Evolutionary conservation across 306 rosid genomes (phyloP), one percentile per base, ranked within the genome.

Genomic region (Trichosanthes truncata): DNA sequence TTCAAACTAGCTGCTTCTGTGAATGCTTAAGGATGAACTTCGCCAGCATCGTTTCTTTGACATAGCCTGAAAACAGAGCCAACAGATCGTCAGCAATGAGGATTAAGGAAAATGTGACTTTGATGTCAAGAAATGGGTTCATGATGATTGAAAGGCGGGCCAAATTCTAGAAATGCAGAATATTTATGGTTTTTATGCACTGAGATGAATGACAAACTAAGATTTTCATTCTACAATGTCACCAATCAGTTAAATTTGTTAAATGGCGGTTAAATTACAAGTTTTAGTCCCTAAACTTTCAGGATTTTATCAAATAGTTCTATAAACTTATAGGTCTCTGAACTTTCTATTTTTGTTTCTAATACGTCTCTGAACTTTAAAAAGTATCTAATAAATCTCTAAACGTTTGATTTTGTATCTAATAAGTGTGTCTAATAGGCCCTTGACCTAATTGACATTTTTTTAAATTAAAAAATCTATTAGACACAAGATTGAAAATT

Each of bases 21-120:
- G 82, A 38, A 84, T 60, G 38, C 83, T 81, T 11, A 88, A 74
- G 11, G 91, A 86, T 36, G 82, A 63, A 80, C 83, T 85, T 36
- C 86, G 84, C 87, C 87, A 88, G 29, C 85, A 62, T 68, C 86
- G 77, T 76, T 84, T 84, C 84, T 84, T 86, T 11, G 85, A 80
- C 38, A 65, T 71, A 82, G 73, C 87, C 91, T 88, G 86, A 52
- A 80, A 63, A 63, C 13, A 55, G 13, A 62, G 46, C 59, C 53
- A 74, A 68, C 66, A 25, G 76, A 40, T 65, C 26, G 57, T 79
- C 49, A 52, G 72, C 25, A 80, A 40, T 38, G 33, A 40, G 26
- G 23, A 53, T 81, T 49, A 38, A 35, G 13, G 14, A 38, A n/a
- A 35, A 6, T 5, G 55, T 20, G 2, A 0, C 2, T 38, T 63